Percentiles rank a stretch among this genome's conserved stretches.
phyloP scores from a whole-genome alignment of 1,139 yeast genomes.

The Geotrichum aggregatum region DNA sequence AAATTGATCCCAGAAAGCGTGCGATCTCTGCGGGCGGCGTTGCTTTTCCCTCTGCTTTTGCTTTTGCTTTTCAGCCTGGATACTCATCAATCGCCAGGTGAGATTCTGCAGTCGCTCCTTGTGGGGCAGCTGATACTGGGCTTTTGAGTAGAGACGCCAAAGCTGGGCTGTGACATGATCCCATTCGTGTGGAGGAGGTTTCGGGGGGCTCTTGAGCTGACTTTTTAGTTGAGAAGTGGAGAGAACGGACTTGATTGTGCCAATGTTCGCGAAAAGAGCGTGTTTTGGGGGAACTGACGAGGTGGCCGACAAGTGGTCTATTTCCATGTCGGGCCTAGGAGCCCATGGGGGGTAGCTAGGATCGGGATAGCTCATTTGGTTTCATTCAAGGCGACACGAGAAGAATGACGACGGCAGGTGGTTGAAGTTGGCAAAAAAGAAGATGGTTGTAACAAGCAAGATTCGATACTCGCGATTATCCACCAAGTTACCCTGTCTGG shows the following conservation, averaged over 20 bases:
- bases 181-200: slow-evolving; percentile 36
- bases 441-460: no score
- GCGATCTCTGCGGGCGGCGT: no score
- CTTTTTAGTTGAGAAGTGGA: slow-evolving; percentile 45
- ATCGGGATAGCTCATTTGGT: slow-evolving; percentile 8
- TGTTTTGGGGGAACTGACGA: slow-evolving; percentile 2
- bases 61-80: slow-evolving; percentile 37
- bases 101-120: slow-evolving; percentile 72
- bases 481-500: no score
- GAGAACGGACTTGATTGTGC: slow-evolving; percentile 13
- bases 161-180: slow-evolving; percentile 41
- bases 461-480: no score
- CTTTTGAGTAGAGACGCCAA: slow-evolving; percentile 78
- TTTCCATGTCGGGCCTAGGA: slow-evolving; percentile 2
- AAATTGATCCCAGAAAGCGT: slow-evolving; percentile 11
- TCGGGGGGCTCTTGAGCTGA: slow-evolving; percentile 52
- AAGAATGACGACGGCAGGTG: no score
- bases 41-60: slow-evolving; percentile 3
- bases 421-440: no score
- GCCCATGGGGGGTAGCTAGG: slow-evolving; percentile 1
- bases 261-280: slow-evolving; percentile 9
- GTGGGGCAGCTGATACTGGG: slow-evolving; percentile 73
- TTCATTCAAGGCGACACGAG: slow-evolving; percentile 3
- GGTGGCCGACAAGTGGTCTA: background rate
- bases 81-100: slow-evolving; percentile 80